Conservation (phyloP, 306 rosid genomes). For the Castanopsis chinensis region DNA sequence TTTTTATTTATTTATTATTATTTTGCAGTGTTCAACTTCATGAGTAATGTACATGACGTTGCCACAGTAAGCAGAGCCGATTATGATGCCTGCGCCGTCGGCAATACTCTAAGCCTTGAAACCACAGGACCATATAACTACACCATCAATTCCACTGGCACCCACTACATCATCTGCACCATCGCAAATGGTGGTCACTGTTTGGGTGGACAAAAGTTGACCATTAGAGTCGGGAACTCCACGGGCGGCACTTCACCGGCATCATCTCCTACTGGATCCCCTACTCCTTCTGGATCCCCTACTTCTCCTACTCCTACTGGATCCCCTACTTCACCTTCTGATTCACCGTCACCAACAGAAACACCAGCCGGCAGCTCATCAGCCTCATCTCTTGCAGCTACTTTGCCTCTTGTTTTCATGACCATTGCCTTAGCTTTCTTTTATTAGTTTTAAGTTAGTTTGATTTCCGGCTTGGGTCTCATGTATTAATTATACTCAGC, state of each 20-base stretch:
- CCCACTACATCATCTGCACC: conserved; percentile 34
- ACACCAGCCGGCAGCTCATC: conserved; percentile 26
- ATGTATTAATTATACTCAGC: neutral
- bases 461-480: neutral
- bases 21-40: conserved; percentile 34
- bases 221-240: conserved; percentile 27
- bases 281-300: no score
- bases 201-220: conserved; percentile 47
- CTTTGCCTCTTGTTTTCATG: conserved; percentile 18
- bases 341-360: conserved; percentile 1
- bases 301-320: no score
- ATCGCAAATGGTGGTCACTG: conserved; percentile 33
- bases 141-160: conserved; percentile 4
- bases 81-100: neutral
- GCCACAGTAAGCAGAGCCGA: conserved; percentile 2
- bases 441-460: conserved; percentile 8
- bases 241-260: neutral
- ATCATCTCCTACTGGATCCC: no score
- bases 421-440: conserved; percentile 18
- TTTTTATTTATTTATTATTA: neutral
- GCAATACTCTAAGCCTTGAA: neutral
- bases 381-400: conserved; percentile 13
- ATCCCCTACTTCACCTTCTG: no score
- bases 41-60: neutral
- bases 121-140: conserved; percentile 22